Base-by-base conservation (phyloP, 495 filamentous ascomycete species). In the Lepraria neglecta region DNA sequence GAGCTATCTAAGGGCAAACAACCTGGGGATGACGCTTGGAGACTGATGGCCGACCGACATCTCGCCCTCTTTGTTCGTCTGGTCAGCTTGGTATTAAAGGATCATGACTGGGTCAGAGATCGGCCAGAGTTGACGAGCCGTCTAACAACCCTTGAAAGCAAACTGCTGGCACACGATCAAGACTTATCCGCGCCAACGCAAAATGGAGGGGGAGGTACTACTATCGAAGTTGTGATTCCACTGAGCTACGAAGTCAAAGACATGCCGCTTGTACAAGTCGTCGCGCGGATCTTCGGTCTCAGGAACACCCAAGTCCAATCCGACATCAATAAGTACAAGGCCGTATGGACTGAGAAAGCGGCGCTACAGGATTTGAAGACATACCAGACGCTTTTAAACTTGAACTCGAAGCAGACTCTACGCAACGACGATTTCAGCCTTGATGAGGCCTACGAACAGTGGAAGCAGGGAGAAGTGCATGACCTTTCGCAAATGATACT, bases 51-150 rank as follows among this genome's bases (percentile, higher is more conserved):
- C 14, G 95, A 99, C 69, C 82, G 92, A 56, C 95, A 99, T 71
- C 84, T 97, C 62, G 95, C 95, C 33, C 82, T 99, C 51, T 97
- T 99, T 68, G 86, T 99, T 64, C 86, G 95, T 46, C 80, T 99
- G 24, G 83, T 97, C 63, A 84, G 82, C 65, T 80, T 84, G 64
- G 88, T 89, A 30, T 72, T 97, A 64, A 90, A 87, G 67, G 86
- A 88, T 63, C 79, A 90, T 62, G 90, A 88, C 58, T 88, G 86
- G 86, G 84, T 83, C 24, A 82, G 86, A 67, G 89, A 95, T 64
- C 81, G 84, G 53, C 85, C 89, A 24, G 95, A 99, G 69, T 80
- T 99, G 58, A 84, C 86, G 65, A 83, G 77, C 64, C 82, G 90
- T 64, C 75, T 99, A 63, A 78, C 82, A 40, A 91, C 86, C 5